Conservation (phyloP, 106 monocot species). For the Iris macrosiphon region DNA sequence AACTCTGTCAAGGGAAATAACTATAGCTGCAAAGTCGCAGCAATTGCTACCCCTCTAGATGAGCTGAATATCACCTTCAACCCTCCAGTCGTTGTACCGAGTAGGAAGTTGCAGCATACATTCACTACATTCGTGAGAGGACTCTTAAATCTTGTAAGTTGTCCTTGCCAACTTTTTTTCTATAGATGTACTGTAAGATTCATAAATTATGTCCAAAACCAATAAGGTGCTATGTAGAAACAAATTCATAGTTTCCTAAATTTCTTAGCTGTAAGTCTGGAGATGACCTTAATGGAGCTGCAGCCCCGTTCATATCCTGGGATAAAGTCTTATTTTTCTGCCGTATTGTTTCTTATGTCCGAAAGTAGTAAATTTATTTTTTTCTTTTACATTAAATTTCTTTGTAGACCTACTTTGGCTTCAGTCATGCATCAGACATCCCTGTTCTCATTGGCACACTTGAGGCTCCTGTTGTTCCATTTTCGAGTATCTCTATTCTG, state of each 20-base stretch:
- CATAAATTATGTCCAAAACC: neutral
- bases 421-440: constrained; percentile 59
- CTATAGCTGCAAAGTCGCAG: constrained; percentile 58
- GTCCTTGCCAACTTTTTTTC: no score
- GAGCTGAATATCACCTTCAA: constrained; percentile 78
- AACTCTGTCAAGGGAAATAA: constrained; percentile 39
- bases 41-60: constrained; percentile 85
- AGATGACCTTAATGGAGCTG: neutral
- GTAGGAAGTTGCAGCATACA: constrained; percentile 79
- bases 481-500: constrained; percentile 65
- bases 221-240: neutral
- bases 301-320: neutral
- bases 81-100: constrained; percentile 77
- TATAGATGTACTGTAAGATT: no score
- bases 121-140: constrained; percentile 88
- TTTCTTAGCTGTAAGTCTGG: neutral
- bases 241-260: neutral
- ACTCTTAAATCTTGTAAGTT: constrained; percentile 75
- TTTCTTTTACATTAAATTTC: neutral
- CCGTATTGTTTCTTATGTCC: no score
- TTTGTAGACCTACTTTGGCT: constrained; percentile 72
- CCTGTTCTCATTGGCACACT: constrained; percentile 83
- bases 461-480: constrained; percentile 68
- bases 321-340: no score
- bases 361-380: no score